phyloP scores from a whole-genome alignment of 805 yeast species.

The Isabelozyma pseudorhagii region DNA sequence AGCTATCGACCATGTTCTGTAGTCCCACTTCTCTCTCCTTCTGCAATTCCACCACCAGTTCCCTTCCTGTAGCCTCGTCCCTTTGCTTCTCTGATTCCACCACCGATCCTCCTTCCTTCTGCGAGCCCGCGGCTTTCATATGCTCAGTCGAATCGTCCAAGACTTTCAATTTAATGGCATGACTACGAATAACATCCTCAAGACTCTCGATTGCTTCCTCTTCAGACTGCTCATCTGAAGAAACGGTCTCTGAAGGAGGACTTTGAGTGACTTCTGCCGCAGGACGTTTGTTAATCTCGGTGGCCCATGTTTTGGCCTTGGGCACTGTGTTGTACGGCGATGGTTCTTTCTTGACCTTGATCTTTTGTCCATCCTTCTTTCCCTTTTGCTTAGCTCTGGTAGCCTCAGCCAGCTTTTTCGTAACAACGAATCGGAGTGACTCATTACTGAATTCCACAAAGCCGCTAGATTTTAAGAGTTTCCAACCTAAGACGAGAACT shows the following conservation, averaged over 20 bases:
- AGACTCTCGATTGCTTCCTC: slow-evolving; percentile 29
- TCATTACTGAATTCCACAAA: neutral
- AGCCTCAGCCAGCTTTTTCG: neutral
- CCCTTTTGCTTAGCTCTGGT: neutral
- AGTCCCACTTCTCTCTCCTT: slow-evolving; percentile 1
- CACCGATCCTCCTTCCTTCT: no score
- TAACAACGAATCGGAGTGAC: neutral
- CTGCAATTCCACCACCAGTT: neutral
- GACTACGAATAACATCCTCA: slow-evolving; percentile 31
- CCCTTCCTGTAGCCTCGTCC: no score
- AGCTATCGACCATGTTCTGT: slow-evolving; percentile 15
- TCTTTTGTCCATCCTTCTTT: neutral
- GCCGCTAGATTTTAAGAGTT: slow-evolving; percentile 4
- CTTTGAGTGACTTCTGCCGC: slow-evolving; percentile 2
- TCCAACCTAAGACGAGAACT: slow-evolving; percentile 18
- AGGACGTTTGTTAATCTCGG: slow-evolving; percentile 1
- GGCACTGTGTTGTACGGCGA: neutral
- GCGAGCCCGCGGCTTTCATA: neutral
- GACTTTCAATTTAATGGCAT: slow-evolving; percentile 24
- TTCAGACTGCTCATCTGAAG: neutral
- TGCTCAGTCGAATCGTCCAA: neutral
- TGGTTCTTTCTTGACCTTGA: neutral
- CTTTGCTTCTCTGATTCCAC: neutral
- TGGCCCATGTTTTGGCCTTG: slow-evolving; percentile 1
- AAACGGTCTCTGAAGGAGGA: neutral